Base-by-base conservation (phyloP, 2,329 filamentous ascomycete species). In the Massarina eburnea region DNA sequence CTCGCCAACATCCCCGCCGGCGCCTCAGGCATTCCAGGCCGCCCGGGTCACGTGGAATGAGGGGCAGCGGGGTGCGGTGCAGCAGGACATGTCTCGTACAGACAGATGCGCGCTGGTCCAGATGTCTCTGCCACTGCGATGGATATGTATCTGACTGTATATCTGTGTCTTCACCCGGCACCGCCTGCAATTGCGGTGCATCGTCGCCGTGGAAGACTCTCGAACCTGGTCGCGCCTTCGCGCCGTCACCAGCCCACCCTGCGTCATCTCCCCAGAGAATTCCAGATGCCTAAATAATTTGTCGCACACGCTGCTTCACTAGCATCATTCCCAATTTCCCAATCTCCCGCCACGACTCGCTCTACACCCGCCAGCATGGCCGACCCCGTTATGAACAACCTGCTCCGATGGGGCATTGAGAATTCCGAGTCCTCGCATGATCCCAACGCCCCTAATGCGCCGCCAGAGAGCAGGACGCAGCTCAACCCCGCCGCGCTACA, bases 361-460 rank as follows among this genome's bases (percentile, higher is more conserved):
- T 7, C 21, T 20, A 22, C 32, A 22, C 14, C 21, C 29, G 35
- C n/a, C 55, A 57, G 61, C 62, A 77, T 70, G 65, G 78, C 77
- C 77, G 77, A 81, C 72, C 83, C 79, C 70, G 77, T 79, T 55
- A 79, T 92, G 66, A 91, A 89, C 74, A 80, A 83, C 44, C 84
- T 92, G 70, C 82, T 94, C 49, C 86, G 88, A 80, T 94, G 89
- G 89, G 79, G 84, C 60, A 78, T 87, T 61, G 74, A 85, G 61
- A 86, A 87, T 68, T 82, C 81, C 34, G 71, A 73, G 29, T 67
- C 72, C 44, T 66, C 74, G 22, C 65, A 58, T 52, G 62, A 57
- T 57, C 62, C 62, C 39, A 19, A n/a, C 21, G 18, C 35, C 10
- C 57, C 58, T 32, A 57, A 55, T 47, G 56, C 64, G 61, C 66